Conservation (phyloP, 768 basidiomycete species). For the Cystofilobasidium bisporidii region DNA sequence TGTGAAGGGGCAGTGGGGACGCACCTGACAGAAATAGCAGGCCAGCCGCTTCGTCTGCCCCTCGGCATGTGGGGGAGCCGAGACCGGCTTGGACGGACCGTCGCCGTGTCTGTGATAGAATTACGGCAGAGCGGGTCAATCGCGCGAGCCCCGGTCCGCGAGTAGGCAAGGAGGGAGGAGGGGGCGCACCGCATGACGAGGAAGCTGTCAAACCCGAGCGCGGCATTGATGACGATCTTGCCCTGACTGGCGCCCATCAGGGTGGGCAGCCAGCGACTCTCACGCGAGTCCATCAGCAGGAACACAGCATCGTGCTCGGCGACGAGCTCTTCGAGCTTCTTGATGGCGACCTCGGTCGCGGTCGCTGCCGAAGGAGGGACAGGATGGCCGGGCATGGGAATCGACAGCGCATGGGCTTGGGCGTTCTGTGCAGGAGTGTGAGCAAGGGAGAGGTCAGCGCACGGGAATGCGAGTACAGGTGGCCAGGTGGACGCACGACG, state of each 20-base stretch:
- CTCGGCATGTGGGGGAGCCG: neutral
- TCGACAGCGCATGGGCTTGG: slow-evolving; percentile 61
- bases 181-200: slow-evolving; percentile 94
- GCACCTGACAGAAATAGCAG: slow-evolving; percentile 97
- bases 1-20: slow-evolving; percentile 60
- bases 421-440: slow-evolving; percentile 53
- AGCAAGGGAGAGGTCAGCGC: neutral
- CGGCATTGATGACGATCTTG: slow-evolving; percentile 92
- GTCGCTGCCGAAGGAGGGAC: slow-evolving; percentile 49
- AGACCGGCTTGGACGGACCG: neutral
- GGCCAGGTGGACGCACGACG: slow-evolving; percentile 51
- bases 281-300: slow-evolving; percentile 94
- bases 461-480: neutral
- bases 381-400: slow-evolving; percentile 98
- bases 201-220: slow-evolving; percentile 89
- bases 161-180: slow-evolving; percentile 41
- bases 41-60: slow-evolving; percentile 49
- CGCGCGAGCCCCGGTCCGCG: slow-evolving; percentile 33
- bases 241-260: slow-evolving; percentile 72
- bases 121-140: neutral
- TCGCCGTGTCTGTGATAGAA: slow-evolving; percentile 8
- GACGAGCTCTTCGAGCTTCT: slow-evolving; percentile 63
- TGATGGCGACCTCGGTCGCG: slow-evolving; percentile 57
- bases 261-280: slow-evolving; percentile 92
- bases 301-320: slow-evolving; percentile 83